Evolutionary conservation across 306 rosid genomes (phyloP), one percentile per base, ranked within the genome.

Genomic region (Aeschynomene evenia): DNA sequence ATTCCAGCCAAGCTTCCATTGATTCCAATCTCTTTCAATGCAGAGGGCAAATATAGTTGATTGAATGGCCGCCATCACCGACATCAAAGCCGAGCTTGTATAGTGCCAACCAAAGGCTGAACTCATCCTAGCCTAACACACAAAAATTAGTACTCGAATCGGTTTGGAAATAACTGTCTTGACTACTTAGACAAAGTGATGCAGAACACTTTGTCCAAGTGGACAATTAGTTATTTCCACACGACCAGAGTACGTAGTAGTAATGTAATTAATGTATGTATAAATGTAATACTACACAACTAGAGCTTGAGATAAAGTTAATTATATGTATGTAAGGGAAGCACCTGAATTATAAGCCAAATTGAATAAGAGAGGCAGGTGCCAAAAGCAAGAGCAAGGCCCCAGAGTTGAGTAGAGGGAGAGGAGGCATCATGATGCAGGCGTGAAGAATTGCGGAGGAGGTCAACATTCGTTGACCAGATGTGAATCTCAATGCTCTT

Each of bases 81-180:
- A 78, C 82, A 78, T 78, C 69, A 78, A 72, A 9, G 82, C 70
- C 1, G 78, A 73, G 55, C 78, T 71, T 14, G 74, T 57, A 31
- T 57, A 66, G 10, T 42, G 74, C 69, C 74, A 71, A 18, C 73
- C 69, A 56, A 77, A 77, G 0, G 58, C 48, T 4, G 42, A 58
- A 71, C 82, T 48, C 74, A 78, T 64, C 58, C 20, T 78, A 23
- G 82, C 63, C 73, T 66, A 45, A 26, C 55, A 57, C 19, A 26
- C 6, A 56, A 19, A 50, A 65, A 26, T 26, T 26, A 26, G 5
- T 20, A 62, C n/a, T n/a, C n/a, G n/a, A n/a, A n/a, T n/a, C n/a
- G n/a, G n/a, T n/a, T n/a, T n/a, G n/a, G n/a, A n/a, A n/a, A n/a
- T n/a, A n/a, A n/a, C n/a, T n/a, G n/a, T n/a, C n/a, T n/a, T n/a